These are phyloP conservation scores for Melanomma pulvis-pyrius DNA, from an alignment of 495 filamentous ascomycete genomes.

Conservation along the genomic window DNA sequence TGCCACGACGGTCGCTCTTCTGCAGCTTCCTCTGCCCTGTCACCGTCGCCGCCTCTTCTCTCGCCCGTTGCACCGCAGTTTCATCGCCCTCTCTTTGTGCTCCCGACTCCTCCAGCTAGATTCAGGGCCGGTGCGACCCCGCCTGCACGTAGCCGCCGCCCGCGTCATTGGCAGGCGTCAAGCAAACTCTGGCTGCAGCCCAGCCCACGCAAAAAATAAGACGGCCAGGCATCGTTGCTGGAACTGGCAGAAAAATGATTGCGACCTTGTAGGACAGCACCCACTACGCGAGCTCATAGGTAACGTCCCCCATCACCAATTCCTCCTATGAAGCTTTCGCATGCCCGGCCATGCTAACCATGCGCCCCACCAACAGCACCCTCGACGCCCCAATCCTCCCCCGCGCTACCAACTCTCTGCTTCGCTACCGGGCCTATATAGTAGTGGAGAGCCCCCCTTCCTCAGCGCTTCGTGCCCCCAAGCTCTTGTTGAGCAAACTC, in stretches of 20 bases:
- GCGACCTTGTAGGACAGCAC: constrained; percentile 32
- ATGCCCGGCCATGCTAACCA: constrained; percentile 18
- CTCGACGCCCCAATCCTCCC: constrained; percentile 6
- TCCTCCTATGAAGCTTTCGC: constrained; percentile 6
- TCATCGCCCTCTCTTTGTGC: constrained; percentile 14
- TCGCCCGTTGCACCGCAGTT: constrained; percentile 26
- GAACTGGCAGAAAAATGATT: constrained; percentile 27
- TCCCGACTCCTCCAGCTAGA: not conserved
- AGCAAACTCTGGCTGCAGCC: constrained; percentile 26
- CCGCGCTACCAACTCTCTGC: not conserved
- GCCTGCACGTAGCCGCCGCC: constrained; percentile 34
- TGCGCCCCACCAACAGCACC: constrained; percentile 20
- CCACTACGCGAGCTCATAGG: constrained; percentile 32
- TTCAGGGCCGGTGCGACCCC: constrained; percentile 19
- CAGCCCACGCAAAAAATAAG: constrained; percentile 18
- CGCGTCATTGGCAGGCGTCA: constrained; percentile 33
- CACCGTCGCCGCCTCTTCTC: not conserved
- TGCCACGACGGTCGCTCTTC: constrained; percentile 1
- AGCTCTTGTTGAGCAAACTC: too few species aligned
- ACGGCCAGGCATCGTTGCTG: constrained; percentile 3
- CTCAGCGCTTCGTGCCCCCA: not conserved
- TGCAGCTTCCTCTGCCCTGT: not conserved
- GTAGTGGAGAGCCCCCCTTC: constrained; percentile 5
- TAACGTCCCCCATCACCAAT: constrained; percentile 33
- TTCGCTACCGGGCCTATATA: not conserved